Evolutionary conservation across 2,329 filamentous ascomycete genomes (phyloP).

Genomic region (Botrytis tulipae): DNA sequence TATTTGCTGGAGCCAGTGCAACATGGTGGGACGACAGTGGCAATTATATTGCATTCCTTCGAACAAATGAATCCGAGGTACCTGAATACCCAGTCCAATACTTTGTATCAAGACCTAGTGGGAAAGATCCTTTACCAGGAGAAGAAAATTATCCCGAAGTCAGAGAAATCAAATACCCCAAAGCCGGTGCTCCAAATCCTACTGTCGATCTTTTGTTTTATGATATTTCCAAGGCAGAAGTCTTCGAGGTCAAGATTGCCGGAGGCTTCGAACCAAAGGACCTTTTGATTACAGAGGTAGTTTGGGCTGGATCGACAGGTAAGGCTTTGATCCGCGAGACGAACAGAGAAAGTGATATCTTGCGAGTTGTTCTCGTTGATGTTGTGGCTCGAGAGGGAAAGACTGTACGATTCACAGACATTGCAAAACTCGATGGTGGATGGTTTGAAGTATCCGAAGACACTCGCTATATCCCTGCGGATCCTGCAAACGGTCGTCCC

Average conservation of each 20-base stretch:
- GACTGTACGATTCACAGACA: conserved; percentile 75
- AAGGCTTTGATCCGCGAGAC: conserved; percentile 88
- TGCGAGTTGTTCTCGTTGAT: conserved; percentile 85
- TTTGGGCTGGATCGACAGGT: conserved; percentile 75
- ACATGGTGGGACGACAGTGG: conserved; percentile 96
- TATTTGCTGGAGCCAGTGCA: conserved; percentile 74
- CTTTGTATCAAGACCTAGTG: conserved; percentile 84
- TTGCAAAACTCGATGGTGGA: conserved; percentile 83
- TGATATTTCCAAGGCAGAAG: conserved; percentile 72
- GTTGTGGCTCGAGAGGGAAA: conserved; percentile 70
- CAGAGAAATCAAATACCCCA: conserved; percentile 93
- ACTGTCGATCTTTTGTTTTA: conserved; percentile 86
- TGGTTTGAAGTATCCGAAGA: conserved; percentile 95
- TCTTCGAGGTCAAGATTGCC: conserved; percentile 75
- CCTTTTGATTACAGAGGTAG: conserved; percentile 85
- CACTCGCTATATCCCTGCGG: conserved; percentile 82
- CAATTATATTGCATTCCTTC: conserved; percentile 83
- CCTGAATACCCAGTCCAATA: conserved; percentile 93
- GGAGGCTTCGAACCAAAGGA: conserved; percentile 78
- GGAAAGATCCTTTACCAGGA: conserved; percentile 62
- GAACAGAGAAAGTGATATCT: conserved; percentile 88
- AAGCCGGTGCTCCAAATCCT: conserved; percentile 90
- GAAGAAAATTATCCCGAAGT: conserved; percentile 90
- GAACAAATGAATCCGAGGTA: conserved; percentile 89
- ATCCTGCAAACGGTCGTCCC: conserved; percentile 69